Base-by-base conservation (phyloP, 805 yeast genomes). In the Komagataella kurtzmanii region DNA sequence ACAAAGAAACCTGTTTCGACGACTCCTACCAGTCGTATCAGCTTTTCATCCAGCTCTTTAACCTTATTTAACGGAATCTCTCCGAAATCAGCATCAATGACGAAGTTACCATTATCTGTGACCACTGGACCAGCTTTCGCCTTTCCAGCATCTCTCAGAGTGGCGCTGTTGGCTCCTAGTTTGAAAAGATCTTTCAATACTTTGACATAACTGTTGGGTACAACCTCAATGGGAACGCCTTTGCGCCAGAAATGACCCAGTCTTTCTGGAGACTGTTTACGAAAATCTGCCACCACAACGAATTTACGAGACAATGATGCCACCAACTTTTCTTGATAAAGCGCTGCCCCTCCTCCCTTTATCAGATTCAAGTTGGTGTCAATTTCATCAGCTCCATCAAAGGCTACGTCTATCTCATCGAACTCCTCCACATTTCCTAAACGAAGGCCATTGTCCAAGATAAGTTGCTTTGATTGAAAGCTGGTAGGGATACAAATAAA, bases 261-360 rank as follows among this genome's bases (percentile, higher is more conserved):
- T 46, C 65, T 64, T 40, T 73, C 62, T 21, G 79, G 74, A 18
- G 95, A 81, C 61, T 80, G 83, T 70, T 93, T 93, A 62, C 97
- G 75, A 64, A 80, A 84, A 67, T 93, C 99, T 1, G 98, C 99
- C 50, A 93, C 97, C 18, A 91, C 75, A 24, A 93, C 73, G 62
- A 91, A 89, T 59, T 76, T 77, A 53, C 77, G 71, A 3, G 97
- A 81, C 54, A 88, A 80, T 52, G 79, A 76, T 17, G 97, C 96
- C 14, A 93, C 96, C 50, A 93, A 74, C 69, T 93, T 93, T 66
- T 93, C 99, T 70, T 91, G 99, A 70, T 93, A 84, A 56, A 89
- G 73, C 66, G 99, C 93, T 1, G 97, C 99, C 46, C 99, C 99
- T 49, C 99, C 99, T 58, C 99, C 99, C 69, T 93, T 93, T 65